These are phyloP conservation scores for Boechera stricta DNA, from an alignment of 345 rosid genomes.

Conservation along the genomic window DNA sequence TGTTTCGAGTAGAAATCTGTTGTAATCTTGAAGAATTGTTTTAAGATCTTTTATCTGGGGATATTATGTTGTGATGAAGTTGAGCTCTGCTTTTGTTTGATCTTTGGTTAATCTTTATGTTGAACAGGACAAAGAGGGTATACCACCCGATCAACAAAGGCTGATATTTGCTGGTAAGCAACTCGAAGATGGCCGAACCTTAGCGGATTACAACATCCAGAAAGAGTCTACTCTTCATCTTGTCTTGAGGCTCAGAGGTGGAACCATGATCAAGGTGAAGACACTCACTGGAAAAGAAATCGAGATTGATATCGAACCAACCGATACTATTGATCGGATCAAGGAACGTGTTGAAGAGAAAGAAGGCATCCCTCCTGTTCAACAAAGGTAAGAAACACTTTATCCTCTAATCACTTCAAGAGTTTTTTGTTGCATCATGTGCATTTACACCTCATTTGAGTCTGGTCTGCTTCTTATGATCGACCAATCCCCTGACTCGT, in stretches of 20 bases:
- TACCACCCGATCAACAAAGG: constrained; percentile 93
- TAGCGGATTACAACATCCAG: constrained; percentile 89
- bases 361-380: constrained; percentile 98
- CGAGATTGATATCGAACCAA: constrained; percentile 94
- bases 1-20: not conserved
- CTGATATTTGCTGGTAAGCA: constrained; percentile 96
- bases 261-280: constrained; percentile 96
- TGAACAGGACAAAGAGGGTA: constrained; percentile 92
- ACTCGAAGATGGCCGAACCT: constrained; percentile 92
- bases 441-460: not conserved
- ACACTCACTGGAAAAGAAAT: constrained; percentile 96
- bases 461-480: not conserved
- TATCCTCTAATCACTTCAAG: not conserved
- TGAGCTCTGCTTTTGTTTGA: constrained; percentile 1
- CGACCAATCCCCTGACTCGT: not conserved
- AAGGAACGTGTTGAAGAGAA: constrained; percentile 97
- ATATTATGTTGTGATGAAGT: not conserved
- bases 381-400: constrained; percentile 67
- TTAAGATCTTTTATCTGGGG: not conserved
- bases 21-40: not conserved
- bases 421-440: not conserved
- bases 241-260: constrained; percentile 94
- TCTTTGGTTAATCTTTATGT: not conserved
- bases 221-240: constrained; percentile 95
- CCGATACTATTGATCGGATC: constrained; percentile 89